These are phyloP conservation scores for Monilinia laxa DNA, from an alignment of 2,329 filamentous ascomycete species.

Conservation along the genomic window DNA sequence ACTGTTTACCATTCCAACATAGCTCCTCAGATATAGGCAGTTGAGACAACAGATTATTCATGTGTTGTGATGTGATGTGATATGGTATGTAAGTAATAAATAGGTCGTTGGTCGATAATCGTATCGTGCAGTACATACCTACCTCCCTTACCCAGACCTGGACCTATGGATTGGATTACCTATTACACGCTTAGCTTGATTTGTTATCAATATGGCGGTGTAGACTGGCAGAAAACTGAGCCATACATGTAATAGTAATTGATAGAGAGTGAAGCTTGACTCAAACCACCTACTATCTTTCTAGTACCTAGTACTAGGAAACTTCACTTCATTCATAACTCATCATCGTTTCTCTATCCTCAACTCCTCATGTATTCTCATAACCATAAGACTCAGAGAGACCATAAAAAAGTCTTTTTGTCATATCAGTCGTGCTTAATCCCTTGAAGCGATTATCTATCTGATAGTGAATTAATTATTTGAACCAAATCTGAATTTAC, in stretches of 20 bases:
- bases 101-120: too few relatives aligned
- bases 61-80: neutral
- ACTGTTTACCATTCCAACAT: neutral
- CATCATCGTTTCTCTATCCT: conserved; percentile 5
- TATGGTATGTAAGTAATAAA: too few relatives aligned
- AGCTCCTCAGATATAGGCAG: neutral
- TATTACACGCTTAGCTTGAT: too few relatives aligned
- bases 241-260: neutral
- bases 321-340: conserved; percentile 13
- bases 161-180: too few relatives aligned
- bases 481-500: conserved; percentile 7
- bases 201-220: neutral
- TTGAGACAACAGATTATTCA: neutral
- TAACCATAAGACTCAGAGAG: conserved; percentile 19
- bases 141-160: too few relatives aligned
- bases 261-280: neutral
- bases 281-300: neutral
- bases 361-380: conserved; percentile 22
- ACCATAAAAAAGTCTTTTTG: conserved; percentile 19
- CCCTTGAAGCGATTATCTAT: conserved; percentile 15
- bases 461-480: conserved; percentile 12
- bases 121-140: too few relatives aligned
- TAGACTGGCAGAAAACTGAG: conserved; percentile 3
- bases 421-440: conserved; percentile 23
- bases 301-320: neutral